Evolutionary conservation across 2,329 filamentous ascomycete species (phyloP), one percentile per base, ranked within the genome.

Genomic region (Xylariaceae sp.): DNA sequence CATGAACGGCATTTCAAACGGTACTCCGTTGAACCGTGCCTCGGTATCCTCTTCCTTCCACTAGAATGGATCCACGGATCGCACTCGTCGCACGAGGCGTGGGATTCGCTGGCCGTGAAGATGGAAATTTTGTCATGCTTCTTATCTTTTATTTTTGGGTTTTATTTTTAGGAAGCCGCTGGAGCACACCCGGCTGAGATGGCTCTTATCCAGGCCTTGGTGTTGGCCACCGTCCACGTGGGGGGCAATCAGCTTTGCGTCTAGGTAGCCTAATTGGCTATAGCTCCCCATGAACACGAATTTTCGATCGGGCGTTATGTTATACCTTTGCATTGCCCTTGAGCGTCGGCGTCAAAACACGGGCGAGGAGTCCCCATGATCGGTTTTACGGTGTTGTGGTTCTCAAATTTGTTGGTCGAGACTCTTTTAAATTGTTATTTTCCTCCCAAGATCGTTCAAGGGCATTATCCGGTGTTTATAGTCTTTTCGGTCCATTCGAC

Each of bases 391-490:
- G 13, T 38, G 16, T 38, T 38, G 13, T 38, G 13, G 10, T 38
- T 38, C 5, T 38, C 34, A 38, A 13, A 38, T 13, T 14, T 16
- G 13, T 16, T 13, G 16, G 34, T 38, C 34, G 16, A 14, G 9
- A 38, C 16, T 38, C 5, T 16, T 14, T 16, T 16, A 13, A 14
- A 5, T 9, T 38, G 60, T 53, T 59, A 61, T 57, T 48, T 63
- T 62, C 45, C 58, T 49, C 57, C 59, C 54, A 59, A 64, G 60
- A 57, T 59, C 56, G 62, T 59, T 54, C 43, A 57, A 54, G 54
- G 61, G 63, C 64, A 66, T 68, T 58, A 46, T 57, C 60, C 39
- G 65, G 64, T 65, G 60, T 63, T 62, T 48, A 48, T 61, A 51
- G 60, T 58, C 61, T 57, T 58, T 56, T 47, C 36, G 39, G 22